These are phyloP conservation scores for Teunomyces cretensis DNA, from an alignment of 805 yeast species.

Conservation along the genomic window DNA sequence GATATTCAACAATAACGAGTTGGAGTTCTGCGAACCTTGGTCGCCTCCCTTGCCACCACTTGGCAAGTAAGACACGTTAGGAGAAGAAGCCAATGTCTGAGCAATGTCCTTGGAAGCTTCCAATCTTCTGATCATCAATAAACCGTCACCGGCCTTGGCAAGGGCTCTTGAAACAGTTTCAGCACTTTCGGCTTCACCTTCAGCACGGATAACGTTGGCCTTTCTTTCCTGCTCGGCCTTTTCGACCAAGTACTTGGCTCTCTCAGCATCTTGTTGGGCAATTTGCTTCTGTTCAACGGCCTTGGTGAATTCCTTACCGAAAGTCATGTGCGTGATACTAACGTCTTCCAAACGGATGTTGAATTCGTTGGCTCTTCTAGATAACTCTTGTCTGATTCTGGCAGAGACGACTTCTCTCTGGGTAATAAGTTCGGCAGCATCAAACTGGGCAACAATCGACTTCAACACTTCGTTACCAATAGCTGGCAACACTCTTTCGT, in stretches of 20 bases:
- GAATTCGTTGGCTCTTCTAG: conserved; percentile 82
- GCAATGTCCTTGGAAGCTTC: conserved; percentile 98
- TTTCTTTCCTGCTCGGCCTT: conserved; percentile 97
- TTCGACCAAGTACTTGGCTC: conserved; percentile 86
- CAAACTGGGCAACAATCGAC: conserved; percentile 89
- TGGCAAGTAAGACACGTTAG: conserved; percentile 90
- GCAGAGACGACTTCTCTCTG: conserved; percentile 94
- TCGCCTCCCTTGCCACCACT: conserved; percentile 38
- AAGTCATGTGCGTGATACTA: conserved; percentile 95
- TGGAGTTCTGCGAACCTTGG: conserved; percentile 49
- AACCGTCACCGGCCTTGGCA: conserved; percentile 93
- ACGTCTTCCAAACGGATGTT: conserved; percentile 93
- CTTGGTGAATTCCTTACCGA: conserved; percentile 94
- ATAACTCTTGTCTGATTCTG: conserved; percentile 82
- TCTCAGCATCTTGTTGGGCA: conserved; percentile 98
- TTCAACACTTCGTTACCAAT: conserved; percentile 90
- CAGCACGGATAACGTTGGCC: conserved; percentile 94
- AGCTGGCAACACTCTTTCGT: conserved; percentile 89
- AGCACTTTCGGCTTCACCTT: conserved; percentile 99
- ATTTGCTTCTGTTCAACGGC: conserved; percentile 99
- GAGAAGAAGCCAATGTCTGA: conserved; percentile 73
- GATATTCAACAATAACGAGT: conserved; percentile 62
- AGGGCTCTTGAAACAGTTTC: conserved; percentile 91
- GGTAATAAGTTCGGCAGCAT: conserved; percentile 94
- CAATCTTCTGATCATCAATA: conserved; percentile 87